phyloP scores from a whole-genome alignment of 805 yeast genomes.

The Phaffomyces thermotolerans region DNA sequence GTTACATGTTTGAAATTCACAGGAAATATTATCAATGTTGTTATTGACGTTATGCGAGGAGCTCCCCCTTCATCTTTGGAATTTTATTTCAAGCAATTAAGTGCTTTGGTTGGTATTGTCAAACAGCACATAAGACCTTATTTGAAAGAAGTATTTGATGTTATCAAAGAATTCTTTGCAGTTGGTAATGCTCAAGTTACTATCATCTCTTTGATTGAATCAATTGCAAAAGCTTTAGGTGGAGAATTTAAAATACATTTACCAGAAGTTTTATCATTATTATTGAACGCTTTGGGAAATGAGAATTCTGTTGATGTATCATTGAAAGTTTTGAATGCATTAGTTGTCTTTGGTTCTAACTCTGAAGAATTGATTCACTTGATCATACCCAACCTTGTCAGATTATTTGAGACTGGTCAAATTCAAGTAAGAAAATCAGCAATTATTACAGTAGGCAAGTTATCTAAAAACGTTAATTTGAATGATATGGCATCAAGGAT shows the following conservation, averaged over 20 bases:
- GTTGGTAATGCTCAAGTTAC: conserved; percentile 63
- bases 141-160: conserved; percentile 64
- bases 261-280: conserved; percentile 67
- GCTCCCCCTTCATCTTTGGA: conserved; percentile 77
- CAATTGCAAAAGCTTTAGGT: conserved; percentile 77
- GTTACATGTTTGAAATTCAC: conserved; percentile 84
- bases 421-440: conserved; percentile 59
- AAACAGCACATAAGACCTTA: conserved; percentile 86
- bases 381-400: conserved; percentile 78
- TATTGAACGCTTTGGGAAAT: conserved; percentile 69
- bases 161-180: conserved; percentile 68
- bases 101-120: conserved; percentile 71
- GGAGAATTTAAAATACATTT: conserved; percentile 86
- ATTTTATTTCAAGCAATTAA: conserved; percentile 82
- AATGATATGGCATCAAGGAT: conserved; percentile 88
- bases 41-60: conserved; percentile 73
- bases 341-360: conserved; percentile 81
- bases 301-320: conserved; percentile 62
- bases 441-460: conserved; percentile 73
- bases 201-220: conserved; percentile 72
- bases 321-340: conserved; percentile 67
- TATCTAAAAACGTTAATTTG: conserved; percentile 64
- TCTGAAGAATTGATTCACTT: conserved; percentile 85
- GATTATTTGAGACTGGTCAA: conserved; percentile 67
- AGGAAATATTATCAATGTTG: conserved; percentile 82